These are phyloP conservation scores for Coemansia sp. DNA, from an alignment of 192 early-diverging fungal genomes.

Conservation along the genomic window DNA sequence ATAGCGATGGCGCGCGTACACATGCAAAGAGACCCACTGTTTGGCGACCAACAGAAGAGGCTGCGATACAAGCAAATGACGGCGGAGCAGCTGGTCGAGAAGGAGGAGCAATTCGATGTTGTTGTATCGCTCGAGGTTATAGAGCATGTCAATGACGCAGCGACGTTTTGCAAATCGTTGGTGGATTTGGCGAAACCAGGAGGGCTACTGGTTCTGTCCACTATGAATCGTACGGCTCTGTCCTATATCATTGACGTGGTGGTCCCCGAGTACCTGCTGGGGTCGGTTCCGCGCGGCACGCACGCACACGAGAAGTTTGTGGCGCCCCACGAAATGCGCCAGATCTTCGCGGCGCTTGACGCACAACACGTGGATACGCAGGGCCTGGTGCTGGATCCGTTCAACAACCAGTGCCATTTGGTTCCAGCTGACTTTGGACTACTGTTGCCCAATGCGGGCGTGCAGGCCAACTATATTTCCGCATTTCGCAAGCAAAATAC, in stretches of 20 bases:
- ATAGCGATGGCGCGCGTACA: slow-evolving; percentile 79
- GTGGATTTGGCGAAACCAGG: slow-evolving; percentile 67
- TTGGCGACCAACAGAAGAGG: slow-evolving; percentile 11
- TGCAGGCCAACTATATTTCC: slow-evolving; percentile 57
- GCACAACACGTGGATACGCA: slow-evolving; percentile 55
- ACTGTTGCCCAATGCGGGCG: slow-evolving; percentile 26
- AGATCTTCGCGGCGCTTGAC: slow-evolving; percentile 53
- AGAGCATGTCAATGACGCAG: slow-evolving; percentile 85
- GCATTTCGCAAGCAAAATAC: slow-evolving; percentile 30
- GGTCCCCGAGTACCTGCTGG: slow-evolving; percentile 78
- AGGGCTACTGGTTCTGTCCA: slow-evolving; percentile 80
- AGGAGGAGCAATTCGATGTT: slow-evolving; percentile 64
- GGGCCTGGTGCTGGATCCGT: slow-evolving; percentile 62
- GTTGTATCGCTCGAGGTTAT: slow-evolving; percentile 90
- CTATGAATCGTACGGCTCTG: slow-evolving; percentile 84
- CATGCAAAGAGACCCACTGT: slow-evolving; percentile 62
- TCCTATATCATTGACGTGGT: slow-evolving; percentile 79
- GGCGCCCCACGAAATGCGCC: slow-evolving; percentile 65
- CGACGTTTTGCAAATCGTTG: slow-evolving; percentile 70
- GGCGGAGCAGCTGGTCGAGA: slow-evolving; percentile 62
- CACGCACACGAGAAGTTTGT: slow-evolving; percentile 88
- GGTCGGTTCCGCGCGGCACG: slow-evolving; percentile 80
- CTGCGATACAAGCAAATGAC: slow-evolving; percentile 49
- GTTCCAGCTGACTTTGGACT: slow-evolving; percentile 45
- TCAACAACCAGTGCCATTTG: slow-evolving; percentile 38